phyloP scores from a whole-genome alignment of 306 rosid species.

The Herpetospermum pedunculosum region DNA sequence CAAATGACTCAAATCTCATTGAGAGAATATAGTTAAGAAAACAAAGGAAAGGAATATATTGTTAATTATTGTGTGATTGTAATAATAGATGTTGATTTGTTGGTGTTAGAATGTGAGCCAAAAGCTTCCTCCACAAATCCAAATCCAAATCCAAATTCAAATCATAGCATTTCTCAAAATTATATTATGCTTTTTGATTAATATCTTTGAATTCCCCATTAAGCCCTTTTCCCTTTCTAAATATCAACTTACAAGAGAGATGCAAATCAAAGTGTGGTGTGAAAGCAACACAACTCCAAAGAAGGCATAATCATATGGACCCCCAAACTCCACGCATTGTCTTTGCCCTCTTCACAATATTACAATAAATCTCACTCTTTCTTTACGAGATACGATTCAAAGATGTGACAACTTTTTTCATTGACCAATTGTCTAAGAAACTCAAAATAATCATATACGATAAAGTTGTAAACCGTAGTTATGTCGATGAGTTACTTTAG shows the following conservation, averaged over 20 bases:
- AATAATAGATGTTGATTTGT: background rate
- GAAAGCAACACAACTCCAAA: conserved; percentile 3
- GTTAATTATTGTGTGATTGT: background rate
- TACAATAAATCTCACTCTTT: background rate
- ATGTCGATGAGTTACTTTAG: background rate
- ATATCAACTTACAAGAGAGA: background rate
- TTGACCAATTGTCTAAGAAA: background rate
- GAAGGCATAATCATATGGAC: background rate
- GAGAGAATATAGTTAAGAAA: background rate
- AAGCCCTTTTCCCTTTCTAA: background rate
- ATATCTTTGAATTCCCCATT: conserved; percentile 1
- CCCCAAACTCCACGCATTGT: background rate
- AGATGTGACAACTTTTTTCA: background rate
- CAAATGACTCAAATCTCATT: too few species aligned
- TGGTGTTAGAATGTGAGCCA: background rate
- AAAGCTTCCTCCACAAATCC: conserved; percentile 1
- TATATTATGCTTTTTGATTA: background rate
- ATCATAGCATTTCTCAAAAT: background rate
- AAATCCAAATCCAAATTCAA: background rate
- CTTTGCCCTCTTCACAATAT: background rate
- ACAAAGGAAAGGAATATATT: background rate
- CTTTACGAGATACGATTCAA: background rate
- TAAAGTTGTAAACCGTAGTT: background rate
- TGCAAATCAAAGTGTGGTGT: background rate
- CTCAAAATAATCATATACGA: background rate